phyloP scores from a whole-genome alignment of 2,329 filamentous ascomycete species.

The Alternaria triticimaculans region DNA sequence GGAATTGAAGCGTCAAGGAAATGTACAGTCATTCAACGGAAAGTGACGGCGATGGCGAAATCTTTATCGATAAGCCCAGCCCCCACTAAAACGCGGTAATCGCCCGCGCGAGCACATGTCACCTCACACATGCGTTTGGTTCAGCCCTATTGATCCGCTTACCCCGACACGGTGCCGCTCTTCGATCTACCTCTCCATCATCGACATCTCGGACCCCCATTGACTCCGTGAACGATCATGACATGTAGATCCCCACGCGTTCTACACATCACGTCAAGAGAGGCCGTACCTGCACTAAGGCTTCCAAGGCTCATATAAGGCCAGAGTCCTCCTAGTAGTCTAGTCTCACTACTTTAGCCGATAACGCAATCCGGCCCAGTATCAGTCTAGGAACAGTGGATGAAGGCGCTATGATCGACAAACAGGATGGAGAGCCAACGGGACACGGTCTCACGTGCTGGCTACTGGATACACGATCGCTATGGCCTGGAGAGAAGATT shows the following conservation, averaged over 20 bases:
- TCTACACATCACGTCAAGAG: not conserved
- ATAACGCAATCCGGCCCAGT: not conserved
- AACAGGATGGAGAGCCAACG: slow-evolving; percentile 13
- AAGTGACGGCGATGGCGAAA: slow-evolving; percentile 6
- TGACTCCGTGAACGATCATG: slow-evolving; percentile 2
- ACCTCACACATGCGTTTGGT: not conserved
- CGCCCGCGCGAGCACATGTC: not conserved
- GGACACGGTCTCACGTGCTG: slow-evolving; percentile 51
- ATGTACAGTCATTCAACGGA: slow-evolving; percentile 11
- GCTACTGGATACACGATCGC: slow-evolving; percentile 56
- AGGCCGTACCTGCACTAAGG: not conserved
- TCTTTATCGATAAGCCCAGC: slow-evolving; percentile 23
- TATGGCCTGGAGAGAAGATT: slow-evolving; percentile 57
- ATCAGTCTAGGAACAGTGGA: not conserved
- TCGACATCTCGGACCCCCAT: slow-evolving; percentile 14
- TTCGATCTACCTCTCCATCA: slow-evolving; percentile 4
- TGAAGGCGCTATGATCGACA: slow-evolving; percentile 14
- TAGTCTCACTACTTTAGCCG: slow-evolving; percentile 1
- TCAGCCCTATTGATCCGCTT: slow-evolving; percentile 7
- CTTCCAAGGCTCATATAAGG: slow-evolving; percentile 2
- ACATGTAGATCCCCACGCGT: slow-evolving; percentile 2
- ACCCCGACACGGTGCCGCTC: not conserved
- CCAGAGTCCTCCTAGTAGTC: not conserved
- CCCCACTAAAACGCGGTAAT: slow-evolving; percentile 9
- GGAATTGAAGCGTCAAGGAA: not conserved